Evolutionary conservation across 2,329 filamentous ascomycete species (phyloP).

Genomic region (Trichoderma afroharzianum): DNA sequence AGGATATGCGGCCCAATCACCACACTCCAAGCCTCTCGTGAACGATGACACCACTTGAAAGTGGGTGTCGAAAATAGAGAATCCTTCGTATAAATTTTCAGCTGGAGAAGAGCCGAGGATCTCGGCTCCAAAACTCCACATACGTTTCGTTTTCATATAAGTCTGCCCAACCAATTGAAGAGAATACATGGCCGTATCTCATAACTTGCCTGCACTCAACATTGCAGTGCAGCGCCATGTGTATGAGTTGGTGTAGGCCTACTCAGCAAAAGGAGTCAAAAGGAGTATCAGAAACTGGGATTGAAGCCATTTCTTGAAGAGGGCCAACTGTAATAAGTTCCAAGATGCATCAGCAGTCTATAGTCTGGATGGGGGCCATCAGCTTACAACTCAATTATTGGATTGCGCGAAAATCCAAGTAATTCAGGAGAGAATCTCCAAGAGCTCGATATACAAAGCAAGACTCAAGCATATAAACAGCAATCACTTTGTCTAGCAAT

Average conservation of each 20-base stretch:
- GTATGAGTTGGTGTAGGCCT: not conserved
- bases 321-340: not conserved
- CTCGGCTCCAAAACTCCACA: not conserved
- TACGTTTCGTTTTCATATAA: not conserved
- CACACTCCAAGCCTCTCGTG: not conserved
- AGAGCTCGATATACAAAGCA: not conserved
- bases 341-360: not conserved
- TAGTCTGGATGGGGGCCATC: not conserved
- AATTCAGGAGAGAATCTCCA: not conserved
- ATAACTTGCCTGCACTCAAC: not conserved
- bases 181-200: not conserved
- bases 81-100: not conserved
- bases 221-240: not conserved
- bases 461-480: not conserved
- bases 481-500: not conserved
- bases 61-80: not conserved
- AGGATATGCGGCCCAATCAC: not conserved
- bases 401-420: not conserved
- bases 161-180: not conserved
- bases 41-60: too few species aligned
- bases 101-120: not conserved
- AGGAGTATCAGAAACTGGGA: not conserved
- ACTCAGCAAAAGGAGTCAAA: not conserved
- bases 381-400: not conserved
- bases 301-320: not conserved